Evolutionary conservation across 495 filamentous ascomycete species (phyloP).

Genomic region (Tuber brumale): DNA sequence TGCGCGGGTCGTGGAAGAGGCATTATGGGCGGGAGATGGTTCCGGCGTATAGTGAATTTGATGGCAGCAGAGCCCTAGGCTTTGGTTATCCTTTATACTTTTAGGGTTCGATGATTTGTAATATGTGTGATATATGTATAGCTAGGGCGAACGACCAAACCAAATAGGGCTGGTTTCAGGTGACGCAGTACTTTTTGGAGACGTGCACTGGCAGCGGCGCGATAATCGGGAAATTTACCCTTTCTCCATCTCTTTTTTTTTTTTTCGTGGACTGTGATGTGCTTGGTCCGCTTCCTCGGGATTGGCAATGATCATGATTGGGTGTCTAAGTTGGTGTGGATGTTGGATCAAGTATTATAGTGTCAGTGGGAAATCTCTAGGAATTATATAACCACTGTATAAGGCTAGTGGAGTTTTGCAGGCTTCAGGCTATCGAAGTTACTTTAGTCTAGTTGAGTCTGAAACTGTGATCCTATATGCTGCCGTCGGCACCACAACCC

Average conservation of each 20-base stretch:
- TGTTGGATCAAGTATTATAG: not conserved
- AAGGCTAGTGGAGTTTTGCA: not conserved
- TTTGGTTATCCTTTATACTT: not conserved
- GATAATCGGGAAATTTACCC: not conserved
- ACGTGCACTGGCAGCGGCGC: not conserved
- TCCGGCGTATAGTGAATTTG: not conserved
- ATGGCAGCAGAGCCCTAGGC: not conserved
- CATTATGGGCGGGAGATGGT: not conserved
- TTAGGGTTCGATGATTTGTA: not conserved
- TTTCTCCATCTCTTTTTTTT: not conserved
- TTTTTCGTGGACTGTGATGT: not conserved
- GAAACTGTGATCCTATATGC: not conserved
- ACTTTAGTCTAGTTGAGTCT: not conserved
- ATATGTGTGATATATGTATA: not conserved
- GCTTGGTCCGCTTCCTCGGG: not conserved
- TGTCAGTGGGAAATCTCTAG: not conserved
- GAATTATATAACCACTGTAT: not conserved
- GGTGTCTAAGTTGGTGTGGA: not conserved
- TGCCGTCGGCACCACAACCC: not conserved
- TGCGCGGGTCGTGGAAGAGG: not conserved
- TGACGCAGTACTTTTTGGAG: not conserved
- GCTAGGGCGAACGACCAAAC: not conserved
- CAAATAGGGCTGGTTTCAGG: not conserved
- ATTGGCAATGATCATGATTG: not conserved
- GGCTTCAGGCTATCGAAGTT: not conserved